Evolutionary conservation across 2,329 filamentous ascomycete genomes (phyloP), one percentile per base, ranked within the genome.

Genomic region (Colletotrichum cordylinicola): DNA sequence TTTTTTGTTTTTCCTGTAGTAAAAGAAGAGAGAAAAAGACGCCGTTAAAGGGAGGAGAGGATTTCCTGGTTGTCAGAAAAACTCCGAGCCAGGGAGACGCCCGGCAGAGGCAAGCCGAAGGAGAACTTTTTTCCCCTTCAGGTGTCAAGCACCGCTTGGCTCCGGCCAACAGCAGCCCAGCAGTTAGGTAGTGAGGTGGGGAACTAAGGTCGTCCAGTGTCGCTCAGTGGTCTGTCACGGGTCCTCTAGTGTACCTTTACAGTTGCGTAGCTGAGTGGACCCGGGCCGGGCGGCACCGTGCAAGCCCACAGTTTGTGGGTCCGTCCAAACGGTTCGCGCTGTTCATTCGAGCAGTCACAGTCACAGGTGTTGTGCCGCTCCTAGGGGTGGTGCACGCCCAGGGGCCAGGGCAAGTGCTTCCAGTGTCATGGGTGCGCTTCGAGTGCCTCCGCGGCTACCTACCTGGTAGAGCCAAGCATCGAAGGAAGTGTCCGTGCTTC

Each of bases 51-150:
- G 61, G 61, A 72, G 60, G 56, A 72, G 68, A 75, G 62, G 61
- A 72, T 72, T 74, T 75, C 72, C 69, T 64, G 69, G 73, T 58
- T 75, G 48, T 67, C 55, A 72, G 18, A 43, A 58, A 75, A 75
- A 72, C 24, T 65, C 69, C 69, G 66, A 70, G 66, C 60, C 52
- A 74, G 72, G 68, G 72, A 74, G 72, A 31, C 39, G 37, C 55
- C 70, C 52, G 52, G 62, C 60, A 55, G 60, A 29, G 71, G 56
- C 70, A 31, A 74, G 71, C 58, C 58, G 55, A 61, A 18, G 24
- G 60, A 31, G 27, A 61, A 37, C 52, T 66, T 60, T 56, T 33
- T 52, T 7, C 8, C 18, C 72, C 33, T 27, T 56, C 60, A 35
- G 56, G 29, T 74, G 52, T 16, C 29, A 21, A 31, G 62, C 37